Percentiles rank a stretch among this genome's conserved stretches.
phyloP scores from a whole-genome alignment of 805 yeast genomes.

The Candida nitratophila region DNA sequence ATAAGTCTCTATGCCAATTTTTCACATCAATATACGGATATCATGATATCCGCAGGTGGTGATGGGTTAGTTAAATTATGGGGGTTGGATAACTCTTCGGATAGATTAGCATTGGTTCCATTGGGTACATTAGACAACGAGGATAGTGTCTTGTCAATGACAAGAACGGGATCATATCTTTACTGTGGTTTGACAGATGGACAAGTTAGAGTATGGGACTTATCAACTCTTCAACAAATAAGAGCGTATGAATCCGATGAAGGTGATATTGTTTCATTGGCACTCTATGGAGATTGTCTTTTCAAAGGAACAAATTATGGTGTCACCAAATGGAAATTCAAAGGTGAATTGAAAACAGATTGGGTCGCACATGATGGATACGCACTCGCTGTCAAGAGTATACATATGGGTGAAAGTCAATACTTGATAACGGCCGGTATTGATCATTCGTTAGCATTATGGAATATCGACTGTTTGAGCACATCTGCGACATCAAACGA shows the following conservation, averaged over 20 bases:
- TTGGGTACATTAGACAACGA: constrained; percentile 48
- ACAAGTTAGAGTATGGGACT: constrained; percentile 75
- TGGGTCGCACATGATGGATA: constrained; percentile 49
- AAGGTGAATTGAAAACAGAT: constrained; percentile 33
- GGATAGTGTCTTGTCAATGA: constrained; percentile 66
- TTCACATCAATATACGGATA: constrained; percentile 20
- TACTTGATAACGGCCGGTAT: constrained; percentile 63
- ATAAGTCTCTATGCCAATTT: constrained; percentile 8
- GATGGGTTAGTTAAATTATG: constrained; percentile 85
- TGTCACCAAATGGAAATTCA: constrained; percentile 45
- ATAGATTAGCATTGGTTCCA: constrained; percentile 13
- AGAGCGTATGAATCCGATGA: constrained; percentile 34
- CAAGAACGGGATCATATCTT: constrained; percentile 56
- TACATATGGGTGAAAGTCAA: constrained; percentile 31
- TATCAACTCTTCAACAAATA: constrained; percentile 68
- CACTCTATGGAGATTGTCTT: constrained; percentile 47
- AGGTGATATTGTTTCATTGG: constrained; percentile 54
- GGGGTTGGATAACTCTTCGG: constrained; percentile 34
- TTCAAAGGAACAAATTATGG: constrained; percentile 54
- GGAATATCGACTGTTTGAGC: constrained; percentile 44
- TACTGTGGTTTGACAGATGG: constrained; percentile 82
- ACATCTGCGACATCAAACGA: neutral
- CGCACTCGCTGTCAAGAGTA: constrained; percentile 50
- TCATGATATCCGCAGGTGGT: constrained; percentile 73
- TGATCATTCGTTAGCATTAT: constrained; percentile 61